phyloP scores from a whole-genome alignment of 371 early-diverging fungal species.

The Mucor sp. region DNA sequence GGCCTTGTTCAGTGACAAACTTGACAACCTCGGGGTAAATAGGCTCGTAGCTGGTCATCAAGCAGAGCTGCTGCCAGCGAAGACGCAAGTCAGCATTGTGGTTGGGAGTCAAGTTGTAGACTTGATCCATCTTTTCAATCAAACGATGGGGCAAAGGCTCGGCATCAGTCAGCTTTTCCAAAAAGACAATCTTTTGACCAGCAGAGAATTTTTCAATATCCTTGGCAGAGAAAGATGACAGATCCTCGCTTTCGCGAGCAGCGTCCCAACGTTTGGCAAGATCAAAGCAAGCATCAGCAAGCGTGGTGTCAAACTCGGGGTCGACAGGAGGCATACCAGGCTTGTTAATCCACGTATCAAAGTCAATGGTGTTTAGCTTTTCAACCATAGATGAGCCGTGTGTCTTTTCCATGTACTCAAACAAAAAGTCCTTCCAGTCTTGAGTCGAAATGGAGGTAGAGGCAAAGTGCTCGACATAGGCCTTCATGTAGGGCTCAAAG shows the following conservation, averaged over 20 bases:
- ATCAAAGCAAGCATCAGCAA: slow-evolving; percentile 77
- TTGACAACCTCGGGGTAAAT: slow-evolving; percentile 76
- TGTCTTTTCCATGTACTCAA: slow-evolving; percentile 65
- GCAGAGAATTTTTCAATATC: slow-evolving; percentile 72
- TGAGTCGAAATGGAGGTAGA: slow-evolving; percentile 86
- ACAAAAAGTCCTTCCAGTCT: slow-evolving; percentile 85
- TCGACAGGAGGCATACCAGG: slow-evolving; percentile 90
- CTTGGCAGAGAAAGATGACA: slow-evolving; percentile 55
- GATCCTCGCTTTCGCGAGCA: slow-evolving; percentile 49
- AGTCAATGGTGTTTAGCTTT: slow-evolving; percentile 77
- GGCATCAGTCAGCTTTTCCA: slow-evolving; percentile 74
- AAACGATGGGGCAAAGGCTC: slow-evolving; percentile 63
- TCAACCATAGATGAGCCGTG: slow-evolving; percentile 70
- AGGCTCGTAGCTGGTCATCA: slow-evolving; percentile 75
- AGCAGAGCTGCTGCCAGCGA: slow-evolving; percentile 85
- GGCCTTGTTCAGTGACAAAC: slow-evolving; percentile 86
- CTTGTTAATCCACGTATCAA: slow-evolving; percentile 87
- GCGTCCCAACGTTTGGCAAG: slow-evolving; percentile 80
- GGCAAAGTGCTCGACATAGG: slow-evolving; percentile 82
- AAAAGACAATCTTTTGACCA: slow-evolving; percentile 83
- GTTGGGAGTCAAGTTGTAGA: slow-evolving; percentile 73
- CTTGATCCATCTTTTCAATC: slow-evolving; percentile 70
- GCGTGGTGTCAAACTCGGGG: slow-evolving; percentile 81
- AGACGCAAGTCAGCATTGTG: slow-evolving; percentile 87
- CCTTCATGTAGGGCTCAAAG: slow-evolving; percentile 85